phyloP scores from a whole-genome alignment of 148 eudicot species.

The Euryodendron excelsum region DNA sequence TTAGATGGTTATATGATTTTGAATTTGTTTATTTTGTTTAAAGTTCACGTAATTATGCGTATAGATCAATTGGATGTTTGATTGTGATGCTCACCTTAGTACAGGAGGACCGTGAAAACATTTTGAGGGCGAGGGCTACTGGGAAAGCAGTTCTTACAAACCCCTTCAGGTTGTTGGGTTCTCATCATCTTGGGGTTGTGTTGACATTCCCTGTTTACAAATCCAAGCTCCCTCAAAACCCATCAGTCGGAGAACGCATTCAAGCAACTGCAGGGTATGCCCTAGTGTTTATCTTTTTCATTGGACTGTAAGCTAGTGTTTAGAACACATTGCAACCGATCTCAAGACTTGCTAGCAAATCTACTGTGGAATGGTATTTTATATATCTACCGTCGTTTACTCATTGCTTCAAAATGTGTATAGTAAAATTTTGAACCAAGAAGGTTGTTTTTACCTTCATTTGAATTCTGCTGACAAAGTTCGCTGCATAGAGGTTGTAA shows the following conservation, averaged over 20 bases:
- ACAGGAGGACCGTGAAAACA: slow-evolving; percentile 74
- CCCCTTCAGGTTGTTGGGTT: slow-evolving; percentile 57
- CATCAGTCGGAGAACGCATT: slow-evolving; percentile 48
- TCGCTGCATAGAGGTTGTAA: not conserved
- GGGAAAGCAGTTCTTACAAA: slow-evolving; percentile 75
- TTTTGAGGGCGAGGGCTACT: slow-evolving; percentile 63
- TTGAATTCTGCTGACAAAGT: slow-evolving; percentile 5
- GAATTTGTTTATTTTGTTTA: not conserved
- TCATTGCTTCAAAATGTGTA: not conserved
- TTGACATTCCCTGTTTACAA: slow-evolving; percentile 73
- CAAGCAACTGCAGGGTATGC: slow-evolving; percentile 67
- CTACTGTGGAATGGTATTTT: not conserved
- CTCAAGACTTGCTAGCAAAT: slow-evolving; percentile 10
- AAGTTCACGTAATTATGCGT: not conserved
- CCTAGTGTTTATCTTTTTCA: not conserved
- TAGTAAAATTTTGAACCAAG: not conserved
- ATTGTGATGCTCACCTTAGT: not conserved
- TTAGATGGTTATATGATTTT: not conserved
- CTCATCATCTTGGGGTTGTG: slow-evolving; percentile 75
- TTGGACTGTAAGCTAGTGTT: not conserved
- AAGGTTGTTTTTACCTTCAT: not conserved
- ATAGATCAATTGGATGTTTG: not conserved
- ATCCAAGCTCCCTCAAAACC: slow-evolving; percentile 44
- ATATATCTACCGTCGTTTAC: not conserved
- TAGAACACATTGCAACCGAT: not conserved